Base-by-base conservation (phyloP, 1,284 basidiomycete genomes). In the Cystobasidium slooffiae region DNA sequence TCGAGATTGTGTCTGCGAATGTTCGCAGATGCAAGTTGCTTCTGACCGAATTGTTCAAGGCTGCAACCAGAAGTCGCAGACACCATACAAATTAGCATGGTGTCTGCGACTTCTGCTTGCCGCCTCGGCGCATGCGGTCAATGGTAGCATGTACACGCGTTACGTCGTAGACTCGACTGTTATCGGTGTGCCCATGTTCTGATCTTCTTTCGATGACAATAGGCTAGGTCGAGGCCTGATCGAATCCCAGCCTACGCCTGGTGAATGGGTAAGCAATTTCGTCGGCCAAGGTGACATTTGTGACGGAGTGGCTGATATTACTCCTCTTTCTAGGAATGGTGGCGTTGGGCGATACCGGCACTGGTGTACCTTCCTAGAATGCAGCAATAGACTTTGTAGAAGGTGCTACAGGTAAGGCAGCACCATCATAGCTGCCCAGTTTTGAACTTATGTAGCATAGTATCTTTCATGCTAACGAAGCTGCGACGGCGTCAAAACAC, bases 171-270 rank as follows among this genome's bases (percentile, higher is more conserved):
- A n/a, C n/a, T n/a, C n/a, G n/a, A n/a, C n/a, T n/a, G n/a, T n/a
- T n/a, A n/a, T n/a, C n/a, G n/a, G n/a, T n/a, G n/a, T n/a, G 10
- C 10, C 10, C 3, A 56, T 24, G 41, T 20, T 43, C 10, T 10
- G 24, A 22, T 56, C 1, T 9, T 43, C 4, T 5, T 43, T 18
- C 31, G 12, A n/a, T 8, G 10, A 20, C 9, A 16, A 8, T 39
- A 73, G 70, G 70, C 53, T 73, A 20, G 43, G 62, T 31, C 62
- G 70, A 16, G 70, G 70, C 22, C 22, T 73, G 51, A 49, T 73
- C 20, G 49, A 73, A 10, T 58, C 31, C 24, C 62, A 65, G 39
- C 70, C 70, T 37, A 73, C 63, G 6, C 70, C 70, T 9, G 70
- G 66, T 20, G 53, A 44, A 22, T 73, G 70, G 70, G 69, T 72